Evolutionary conservation across 1,284 basidiomycete species (phyloP).

Genomic region (Apiotrichum sp.): DNA sequence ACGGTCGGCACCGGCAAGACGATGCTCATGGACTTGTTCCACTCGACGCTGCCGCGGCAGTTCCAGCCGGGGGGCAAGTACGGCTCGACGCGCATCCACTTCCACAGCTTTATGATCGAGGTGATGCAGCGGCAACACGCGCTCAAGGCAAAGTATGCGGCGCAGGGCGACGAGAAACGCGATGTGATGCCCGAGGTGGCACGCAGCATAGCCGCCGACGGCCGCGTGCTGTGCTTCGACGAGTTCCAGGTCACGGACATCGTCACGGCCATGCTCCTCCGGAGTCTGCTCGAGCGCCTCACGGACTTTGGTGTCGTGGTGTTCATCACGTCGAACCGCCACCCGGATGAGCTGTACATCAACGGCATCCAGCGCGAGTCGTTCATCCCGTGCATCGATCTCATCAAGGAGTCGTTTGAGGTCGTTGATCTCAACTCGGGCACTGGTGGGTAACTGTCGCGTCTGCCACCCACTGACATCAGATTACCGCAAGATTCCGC

Average conservation of each 20-base stretch:
- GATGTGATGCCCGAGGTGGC: slow-evolving; percentile 79
- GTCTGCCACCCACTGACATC: slow-evolving; percentile 2
- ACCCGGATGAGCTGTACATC: slow-evolving; percentile 95
- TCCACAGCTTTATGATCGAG: slow-evolving; percentile 98
- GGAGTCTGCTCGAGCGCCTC: slow-evolving; percentile 77
- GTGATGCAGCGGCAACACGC: slow-evolving; percentile 71
- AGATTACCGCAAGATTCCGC: slow-evolving; percentile 89
- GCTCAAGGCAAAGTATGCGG: slow-evolving; percentile 58
- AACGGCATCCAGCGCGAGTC: slow-evolving; percentile 97
- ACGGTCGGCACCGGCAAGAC: slow-evolving; percentile 92
- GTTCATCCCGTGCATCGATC: slow-evolving; percentile 90
- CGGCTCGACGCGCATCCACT: slow-evolving; percentile 80
- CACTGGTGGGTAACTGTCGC: slow-evolving; percentile 58
- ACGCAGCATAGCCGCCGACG: slow-evolving; percentile 76
- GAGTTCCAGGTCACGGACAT: slow-evolving; percentile 99
- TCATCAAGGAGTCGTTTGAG: slow-evolving; percentile 78
- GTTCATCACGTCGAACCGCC: slow-evolving; percentile 96
- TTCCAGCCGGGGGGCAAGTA: slow-evolving; percentile 49
- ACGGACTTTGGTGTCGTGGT: slow-evolving; percentile 84
- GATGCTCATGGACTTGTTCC: slow-evolving; percentile 99
- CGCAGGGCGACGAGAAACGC: slow-evolving; percentile 58
- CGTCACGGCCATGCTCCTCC: slow-evolving; percentile 95
- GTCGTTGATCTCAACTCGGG: slow-evolving; percentile 91
- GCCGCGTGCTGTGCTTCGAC: slow-evolving; percentile 87
- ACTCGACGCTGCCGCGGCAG: slow-evolving; percentile 73